Evolutionary conservation across 2,329 filamentous ascomycete genomes (phyloP).

Genomic region (Claviceps quebecensis): DNA sequence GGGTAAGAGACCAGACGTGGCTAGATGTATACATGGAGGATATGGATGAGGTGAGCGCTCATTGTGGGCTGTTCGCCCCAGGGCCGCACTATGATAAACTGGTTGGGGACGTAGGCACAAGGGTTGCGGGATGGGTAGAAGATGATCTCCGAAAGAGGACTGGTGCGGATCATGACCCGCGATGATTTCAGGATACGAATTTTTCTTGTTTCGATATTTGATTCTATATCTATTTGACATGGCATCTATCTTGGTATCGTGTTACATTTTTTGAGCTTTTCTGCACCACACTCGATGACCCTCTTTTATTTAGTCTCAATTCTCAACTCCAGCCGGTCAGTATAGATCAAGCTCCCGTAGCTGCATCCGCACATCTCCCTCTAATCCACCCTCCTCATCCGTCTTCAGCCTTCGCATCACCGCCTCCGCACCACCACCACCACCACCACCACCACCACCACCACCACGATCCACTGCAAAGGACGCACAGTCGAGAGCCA

Average conservation of each 20-base stretch:
- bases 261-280: too few relatives aligned
- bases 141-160: conserved; percentile 39
- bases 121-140: conserved; percentile 56
- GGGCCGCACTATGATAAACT: conserved; percentile 60
- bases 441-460: conserved; percentile 5
- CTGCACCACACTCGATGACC: too few relatives aligned
- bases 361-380: conserved; percentile 14
- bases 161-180: conserved; percentile 13
- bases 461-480: conserved; percentile 13
- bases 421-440: conserved; percentile 3
- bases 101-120: conserved; percentile 58
- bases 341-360: conserved; percentile 23
- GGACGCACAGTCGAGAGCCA: conserved; percentile 15
- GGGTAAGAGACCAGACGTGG: conserved; percentile 57
- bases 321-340: background rate
- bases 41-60: conserved; percentile 74
- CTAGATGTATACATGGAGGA: conserved; percentile 66
- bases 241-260: too few relatives aligned
- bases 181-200: background rate
- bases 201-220: too few relatives aligned
- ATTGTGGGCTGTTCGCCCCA: conserved; percentile 67
- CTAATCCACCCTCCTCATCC: conserved; percentile 8
- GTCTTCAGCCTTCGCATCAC: conserved; percentile 16
- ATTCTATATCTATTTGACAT: too few relatives aligned
- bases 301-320: too few relatives aligned